Conservation (phyloP, 2,329 filamentous ascomycete species). For the Apiospora arundinis region DNA sequence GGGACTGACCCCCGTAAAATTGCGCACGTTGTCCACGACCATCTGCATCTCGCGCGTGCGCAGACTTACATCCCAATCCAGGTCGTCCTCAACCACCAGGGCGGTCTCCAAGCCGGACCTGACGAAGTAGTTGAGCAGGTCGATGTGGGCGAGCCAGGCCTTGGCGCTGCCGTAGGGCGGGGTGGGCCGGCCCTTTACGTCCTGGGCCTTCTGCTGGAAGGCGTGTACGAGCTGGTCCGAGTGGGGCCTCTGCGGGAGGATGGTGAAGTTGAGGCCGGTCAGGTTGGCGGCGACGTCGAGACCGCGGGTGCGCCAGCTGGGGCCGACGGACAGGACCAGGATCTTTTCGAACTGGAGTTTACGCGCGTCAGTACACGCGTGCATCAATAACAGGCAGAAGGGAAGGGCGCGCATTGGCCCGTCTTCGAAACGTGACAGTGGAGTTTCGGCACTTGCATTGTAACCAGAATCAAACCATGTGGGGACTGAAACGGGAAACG, state of each 20-base stretch:
- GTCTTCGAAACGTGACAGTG: not conserved
- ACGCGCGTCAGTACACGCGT: not conserved
- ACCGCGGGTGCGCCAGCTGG: constrained; percentile 45
- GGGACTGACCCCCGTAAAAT: constrained; percentile 31
- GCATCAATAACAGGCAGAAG: not conserved
- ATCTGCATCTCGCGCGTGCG: constrained; percentile 38
- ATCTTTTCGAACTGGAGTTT: constrained; percentile 36
- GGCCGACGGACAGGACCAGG: constrained; percentile 39
- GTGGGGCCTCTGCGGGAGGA: constrained; percentile 41
- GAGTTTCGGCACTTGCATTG: not conserved
- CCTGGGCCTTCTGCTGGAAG: constrained; percentile 35
- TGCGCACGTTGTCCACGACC: constrained; percentile 40
- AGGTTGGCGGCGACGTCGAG: constrained; percentile 42
- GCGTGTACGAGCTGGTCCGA: constrained; percentile 36
- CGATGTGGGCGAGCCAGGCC: constrained; percentile 41
- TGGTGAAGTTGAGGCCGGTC: constrained; percentile 40
- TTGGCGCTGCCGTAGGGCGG: constrained; percentile 31
- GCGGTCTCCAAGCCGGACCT: constrained; percentile 40
- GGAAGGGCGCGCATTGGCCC: not conserved
- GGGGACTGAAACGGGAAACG: not conserved
- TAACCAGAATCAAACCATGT: not conserved
- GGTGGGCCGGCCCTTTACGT: not conserved
- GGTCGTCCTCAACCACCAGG: constrained; percentile 48
- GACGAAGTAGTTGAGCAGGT: constrained; percentile 39
- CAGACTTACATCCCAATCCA: constrained; percentile 48